Percentiles rank a stretch among this genome's conserved stretches.
These are phyloP conservation scores for Hyaloperonospora brassicae DNA, from an alignment of 352 stramenopile species.

Conservation along the genomic window DNA sequence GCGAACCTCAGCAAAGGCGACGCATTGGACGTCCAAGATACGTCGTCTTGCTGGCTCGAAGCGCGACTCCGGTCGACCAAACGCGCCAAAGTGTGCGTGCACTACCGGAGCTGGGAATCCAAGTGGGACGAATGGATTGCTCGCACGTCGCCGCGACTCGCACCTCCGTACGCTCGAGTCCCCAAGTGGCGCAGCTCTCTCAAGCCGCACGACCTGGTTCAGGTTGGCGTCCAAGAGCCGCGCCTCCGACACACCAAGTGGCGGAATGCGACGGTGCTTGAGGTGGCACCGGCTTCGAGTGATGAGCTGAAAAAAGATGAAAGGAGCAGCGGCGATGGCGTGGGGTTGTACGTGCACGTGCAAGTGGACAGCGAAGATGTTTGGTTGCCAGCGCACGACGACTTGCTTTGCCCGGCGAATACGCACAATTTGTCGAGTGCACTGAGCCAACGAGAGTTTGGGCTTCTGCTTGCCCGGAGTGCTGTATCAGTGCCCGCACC, in stretches of 20 bases:
- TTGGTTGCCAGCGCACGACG: no score
- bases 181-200: constrained; percentile 15
- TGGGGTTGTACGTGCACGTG: no score
- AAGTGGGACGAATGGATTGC: constrained; percentile 24
- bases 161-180: constrained; percentile 15
- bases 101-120: constrained; percentile 21
- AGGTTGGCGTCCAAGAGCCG: constrained; percentile 18
- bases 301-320: no score
- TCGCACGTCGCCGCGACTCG: constrained; percentile 11
- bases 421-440: no score
- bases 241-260: constrained; percentile 13
- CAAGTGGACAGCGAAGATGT: no score
- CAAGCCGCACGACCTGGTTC: constrained; percentile 6
- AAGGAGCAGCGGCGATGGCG: no score
- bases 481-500: no score
- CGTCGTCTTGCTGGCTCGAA: constrained; percentile 16
- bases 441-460: no score
- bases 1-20: constrained; percentile 6
- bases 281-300: constrained; percentile 2
- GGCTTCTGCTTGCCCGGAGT: no score
- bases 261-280: constrained; percentile 19
- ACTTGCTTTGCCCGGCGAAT: no score
- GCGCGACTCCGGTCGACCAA: constrained; percentile 8
- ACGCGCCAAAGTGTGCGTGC: constrained; percentile 20
- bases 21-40: constrained; percentile 15